Evolutionary conservation across 495 filamentous ascomycete genomes (phyloP).

Genomic region (Neurospora africana): DNA sequence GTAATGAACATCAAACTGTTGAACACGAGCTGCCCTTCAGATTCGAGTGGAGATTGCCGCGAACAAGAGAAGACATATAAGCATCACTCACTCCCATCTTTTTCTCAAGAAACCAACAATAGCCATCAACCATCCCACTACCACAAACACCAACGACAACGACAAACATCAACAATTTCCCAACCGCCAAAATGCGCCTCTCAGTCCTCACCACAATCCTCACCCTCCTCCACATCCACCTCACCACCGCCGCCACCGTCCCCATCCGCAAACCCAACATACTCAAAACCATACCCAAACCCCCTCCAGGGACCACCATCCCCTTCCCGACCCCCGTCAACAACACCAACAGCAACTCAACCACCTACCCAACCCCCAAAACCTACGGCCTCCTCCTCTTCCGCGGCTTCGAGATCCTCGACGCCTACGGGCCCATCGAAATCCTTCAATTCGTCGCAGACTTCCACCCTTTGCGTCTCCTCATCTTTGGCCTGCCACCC

Average conservation of each 20-base stretch:
- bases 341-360: slow-evolving; percentile 1
- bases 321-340: not conserved
- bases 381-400: slow-evolving; percentile 17
- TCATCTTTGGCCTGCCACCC: slow-evolving; percentile 25
- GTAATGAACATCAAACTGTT: not conserved
- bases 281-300: not conserved
- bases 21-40: not conserved
- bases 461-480: slow-evolving; percentile 23
- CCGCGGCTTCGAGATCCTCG: slow-evolving; percentile 22
- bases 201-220: not conserved
- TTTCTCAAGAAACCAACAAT: not conserved
- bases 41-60: not conserved
- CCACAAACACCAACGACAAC: not conserved
- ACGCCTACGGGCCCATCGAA: slow-evolving; percentile 48
- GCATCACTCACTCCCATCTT: not conserved
- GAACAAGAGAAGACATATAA: not conserved
- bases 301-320: not conserved
- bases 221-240: not conserved
- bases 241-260: not conserved
- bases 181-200: not conserved
- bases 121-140: not conserved
- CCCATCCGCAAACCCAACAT: not conserved
- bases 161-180: not conserved
- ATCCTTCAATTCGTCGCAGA: slow-evolving; percentile 39
- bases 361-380: not conserved